These are phyloP conservation scores for Ogataea trehalophila DNA, from an alignment of 805 yeast species.

Conservation along the genomic window DNA sequence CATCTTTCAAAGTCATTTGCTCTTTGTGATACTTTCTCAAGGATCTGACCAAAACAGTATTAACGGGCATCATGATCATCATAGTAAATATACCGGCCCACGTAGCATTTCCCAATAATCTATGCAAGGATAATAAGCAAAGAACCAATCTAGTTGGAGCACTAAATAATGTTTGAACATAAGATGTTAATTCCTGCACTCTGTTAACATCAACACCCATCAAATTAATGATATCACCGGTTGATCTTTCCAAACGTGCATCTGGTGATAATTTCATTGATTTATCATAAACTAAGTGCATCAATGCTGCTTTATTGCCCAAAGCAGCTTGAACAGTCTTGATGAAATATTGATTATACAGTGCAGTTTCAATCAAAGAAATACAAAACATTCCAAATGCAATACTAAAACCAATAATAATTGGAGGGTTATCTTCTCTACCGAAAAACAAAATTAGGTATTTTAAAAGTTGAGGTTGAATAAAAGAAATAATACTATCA, in stretches of 20 bases:
- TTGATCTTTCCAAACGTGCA: constrained; percentile 51
- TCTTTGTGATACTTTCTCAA: constrained; percentile 43
- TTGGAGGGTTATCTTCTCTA: constrained; percentile 33
- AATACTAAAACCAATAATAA: constrained; percentile 57
- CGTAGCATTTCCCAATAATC: constrained; percentile 53
- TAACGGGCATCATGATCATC: constrained; percentile 54
- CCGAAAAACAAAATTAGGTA: constrained; percentile 43
- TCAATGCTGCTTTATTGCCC: constrained; percentile 59
- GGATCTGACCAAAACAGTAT: constrained; percentile 41
- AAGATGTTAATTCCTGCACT: constrained; percentile 54
- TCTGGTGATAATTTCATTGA: constrained; percentile 63
- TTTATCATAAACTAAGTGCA: constrained; percentile 66
- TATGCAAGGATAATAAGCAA: constrained; percentile 50
- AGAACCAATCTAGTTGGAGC: constrained; percentile 54
- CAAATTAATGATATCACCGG: constrained; percentile 78
- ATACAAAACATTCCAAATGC: constrained; percentile 59
- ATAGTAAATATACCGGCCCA: constrained; percentile 52
- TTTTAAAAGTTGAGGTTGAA: constrained; percentile 56
- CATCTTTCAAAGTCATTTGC: constrained; percentile 61
- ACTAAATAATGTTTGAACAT: constrained; percentile 50
- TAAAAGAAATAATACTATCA: constrained; percentile 36
- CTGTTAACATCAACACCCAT: constrained; percentile 72
- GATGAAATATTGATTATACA: constrained; percentile 66
- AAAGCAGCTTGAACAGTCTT: constrained; percentile 57
- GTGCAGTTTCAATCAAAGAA: constrained; percentile 54